These are phyloP conservation scores for Coprinopsis strossmayeri DNA, from an alignment of 768 basidiomycete genomes.

Conservation along the genomic window DNA sequence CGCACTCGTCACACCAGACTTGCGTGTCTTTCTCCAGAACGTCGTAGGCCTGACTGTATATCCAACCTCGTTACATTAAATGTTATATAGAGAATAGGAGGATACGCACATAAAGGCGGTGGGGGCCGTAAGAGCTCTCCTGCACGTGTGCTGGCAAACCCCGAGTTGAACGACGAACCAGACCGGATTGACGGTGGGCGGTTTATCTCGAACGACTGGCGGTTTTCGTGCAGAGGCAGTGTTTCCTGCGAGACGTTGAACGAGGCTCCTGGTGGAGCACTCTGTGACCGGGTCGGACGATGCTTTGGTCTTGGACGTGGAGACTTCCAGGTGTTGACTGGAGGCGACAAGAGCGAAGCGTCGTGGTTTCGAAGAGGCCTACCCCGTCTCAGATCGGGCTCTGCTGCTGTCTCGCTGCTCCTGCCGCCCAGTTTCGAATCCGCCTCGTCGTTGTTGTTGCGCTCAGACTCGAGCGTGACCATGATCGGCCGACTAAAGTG, in stretches of 20 bases:
- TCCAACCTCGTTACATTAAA: constrained; percentile 1
- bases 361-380: constrained; percentile 17
- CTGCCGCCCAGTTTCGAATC: constrained; percentile 4
- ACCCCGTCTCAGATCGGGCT: constrained; percentile 1
- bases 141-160: constrained; percentile 24
- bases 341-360: constrained; percentile 37
- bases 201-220: not conserved
- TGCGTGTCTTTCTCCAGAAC: constrained; percentile 70
- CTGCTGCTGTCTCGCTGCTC: not conserved
- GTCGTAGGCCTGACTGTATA: constrained; percentile 71
- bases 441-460: constrained; percentile 16
- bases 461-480: constrained; percentile 36
- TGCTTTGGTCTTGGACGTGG: constrained; percentile 24
- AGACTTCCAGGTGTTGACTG: constrained; percentile 42
- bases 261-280: constrained; percentile 34
- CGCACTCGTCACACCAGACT: constrained; percentile 64
- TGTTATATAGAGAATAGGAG: not conserved
- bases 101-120: constrained; percentile 53
- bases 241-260: constrained; percentile 12
- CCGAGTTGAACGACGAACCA: constrained; percentile 23
- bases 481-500: constrained; percentile 27
- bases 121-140: constrained; percentile 53
- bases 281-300: constrained; percentile 39
- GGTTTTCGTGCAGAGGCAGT: constrained; percentile 9
- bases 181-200: constrained; percentile 16